Evolutionary conservation across 2,329 filamentous ascomycete genomes (phyloP), one percentile per base, ranked within the genome.

Genomic region (Fusarium camptoceras): DNA sequence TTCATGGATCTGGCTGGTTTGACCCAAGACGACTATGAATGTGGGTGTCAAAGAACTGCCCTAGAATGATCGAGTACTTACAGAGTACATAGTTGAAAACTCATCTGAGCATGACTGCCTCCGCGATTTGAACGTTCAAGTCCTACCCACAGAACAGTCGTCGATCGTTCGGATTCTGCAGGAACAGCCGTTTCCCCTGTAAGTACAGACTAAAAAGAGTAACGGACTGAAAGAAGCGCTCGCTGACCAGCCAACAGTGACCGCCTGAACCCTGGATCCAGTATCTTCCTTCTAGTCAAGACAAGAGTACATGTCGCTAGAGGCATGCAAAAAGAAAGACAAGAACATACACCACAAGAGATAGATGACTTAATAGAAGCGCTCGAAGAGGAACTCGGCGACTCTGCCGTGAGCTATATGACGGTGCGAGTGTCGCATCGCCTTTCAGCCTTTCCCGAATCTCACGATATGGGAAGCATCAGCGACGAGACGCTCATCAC

Each of bases 291-390:
- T 28, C 75, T 89, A n/a, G 85, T 81, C 15, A 82, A 86, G 46
- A 69, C 87, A 6, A 75, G 76, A 8, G 76, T 86, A 14, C 71
- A 78, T 43, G 20, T 63, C 12, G 64, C 55, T 24, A 44, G 48
- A 41, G 41, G n/a, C 58, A 30, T 59, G 24, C 50, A 56, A 16
- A 57, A 61, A 8, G 51, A 55, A 12, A 61, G 59, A 44, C 34
- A 44, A 56, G 22, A 37, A 11, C 77, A 82, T 55, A 31, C 72
- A 11, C 78, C 78, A 31, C 80, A 83, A 48, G 82, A 79, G 41
- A 84, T 88, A 0, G 86, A 89, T 15, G 82, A 86, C 42, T 78
- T 90, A 31, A 87, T 91, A 18, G 83, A 86, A 25, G 86, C 89
- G 59, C 80, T 91, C 14, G 87, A 90, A 72, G 78, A 81, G 30